Base-by-base conservation (phyloP, 169 alveolate species). In the Prorocentrum cordatum region DNA sequence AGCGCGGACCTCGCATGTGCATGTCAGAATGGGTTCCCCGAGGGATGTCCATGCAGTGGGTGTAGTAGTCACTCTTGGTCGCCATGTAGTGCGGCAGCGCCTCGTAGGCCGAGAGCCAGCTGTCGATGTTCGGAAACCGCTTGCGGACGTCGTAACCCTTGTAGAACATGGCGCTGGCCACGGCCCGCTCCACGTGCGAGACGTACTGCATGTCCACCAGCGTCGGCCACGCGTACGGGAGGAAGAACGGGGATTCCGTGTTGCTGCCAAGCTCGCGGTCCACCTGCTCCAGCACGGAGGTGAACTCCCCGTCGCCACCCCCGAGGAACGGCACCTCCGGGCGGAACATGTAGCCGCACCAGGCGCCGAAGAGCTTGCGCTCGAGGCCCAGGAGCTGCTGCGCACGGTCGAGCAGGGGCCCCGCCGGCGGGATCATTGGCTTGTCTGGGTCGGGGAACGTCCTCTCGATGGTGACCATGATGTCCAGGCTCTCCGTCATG, bases 201-300 rank as follows among this genome's bases (percentile, higher is more conserved):
- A 84, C 92, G 54, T 84, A 84, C 50, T 67, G 83, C 92, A 84
- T 67, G 84, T 84, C 92, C 77, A 84, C 92, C 26, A 84, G 45
- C 32, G 92, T 66, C 32, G 92, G 92, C 64, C 50, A 73, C 29
- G 33, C 42, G 62, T 68, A 67, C 38, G 75, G 83, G 77, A 84
- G 70, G 24, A 84, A 84, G 66, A 45, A 84, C 27, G 92, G 71
- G 32, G 83, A 64, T 61, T 83, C 91, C 82, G 75, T 32, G 29
- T 64, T 54, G 10, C 62, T 75, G 9, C 42, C 83, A 38, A 70
- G 20, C 64, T 70, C 83, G 61, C 38, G n/a, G 39, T 70, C 83
- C 26, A 82, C 90, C 36, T 35, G 61, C 26, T 82, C 45, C 79
- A 82, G 68, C 26, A 80, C 54, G 18, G 33, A 26, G 33, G 77